Evolutionary conservation across 768 basidiomycete species (phyloP).

Genomic region (Agaricus blazei): DNA sequence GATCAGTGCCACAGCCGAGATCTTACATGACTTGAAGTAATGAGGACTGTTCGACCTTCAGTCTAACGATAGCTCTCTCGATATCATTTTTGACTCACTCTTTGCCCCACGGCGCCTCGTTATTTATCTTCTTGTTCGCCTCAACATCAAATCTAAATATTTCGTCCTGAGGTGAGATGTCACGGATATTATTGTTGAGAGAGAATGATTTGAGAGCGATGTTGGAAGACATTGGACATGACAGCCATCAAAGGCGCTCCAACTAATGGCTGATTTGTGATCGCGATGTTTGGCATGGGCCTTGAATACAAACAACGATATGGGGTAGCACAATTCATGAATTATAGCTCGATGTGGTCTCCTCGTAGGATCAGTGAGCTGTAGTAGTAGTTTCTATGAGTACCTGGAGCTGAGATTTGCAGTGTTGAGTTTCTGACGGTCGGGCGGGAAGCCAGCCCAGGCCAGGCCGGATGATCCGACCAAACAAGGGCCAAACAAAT

Average conservation of each 20-base stretch:
- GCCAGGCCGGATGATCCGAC: not conserved
- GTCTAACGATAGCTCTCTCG: not conserved
- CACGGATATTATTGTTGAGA: conserved; percentile 62
- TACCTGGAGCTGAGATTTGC: no score
- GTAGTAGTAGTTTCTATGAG: no score
- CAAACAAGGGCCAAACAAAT: conserved; percentile 9
- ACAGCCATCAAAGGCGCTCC: no score
- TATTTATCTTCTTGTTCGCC: conserved; percentile 60
- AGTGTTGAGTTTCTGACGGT: no score
- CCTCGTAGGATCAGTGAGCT: no score
- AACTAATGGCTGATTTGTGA: not conserved
- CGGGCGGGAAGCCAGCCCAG: no score
- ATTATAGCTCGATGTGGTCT: no score
- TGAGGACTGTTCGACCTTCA: conserved; percentile 48
- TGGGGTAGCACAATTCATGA: not conserved
- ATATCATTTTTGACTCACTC: conserved; percentile 52
- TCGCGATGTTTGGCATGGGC: conserved; percentile 4
- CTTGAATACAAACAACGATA: not conserved
- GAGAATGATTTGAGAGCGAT: conserved; percentile 72
- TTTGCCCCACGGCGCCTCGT: conserved; percentile 76
- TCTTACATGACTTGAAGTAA: conserved; percentile 87
- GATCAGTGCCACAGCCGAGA: conserved; percentile 90
- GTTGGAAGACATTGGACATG: conserved; percentile 31
- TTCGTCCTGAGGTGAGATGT: conserved; percentile 71
- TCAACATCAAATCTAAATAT: conserved; percentile 74